These are phyloP conservation scores for Fennellomyces sp. DNA, from an alignment of 371 early-diverging fungal species.

Conservation along the genomic window DNA sequence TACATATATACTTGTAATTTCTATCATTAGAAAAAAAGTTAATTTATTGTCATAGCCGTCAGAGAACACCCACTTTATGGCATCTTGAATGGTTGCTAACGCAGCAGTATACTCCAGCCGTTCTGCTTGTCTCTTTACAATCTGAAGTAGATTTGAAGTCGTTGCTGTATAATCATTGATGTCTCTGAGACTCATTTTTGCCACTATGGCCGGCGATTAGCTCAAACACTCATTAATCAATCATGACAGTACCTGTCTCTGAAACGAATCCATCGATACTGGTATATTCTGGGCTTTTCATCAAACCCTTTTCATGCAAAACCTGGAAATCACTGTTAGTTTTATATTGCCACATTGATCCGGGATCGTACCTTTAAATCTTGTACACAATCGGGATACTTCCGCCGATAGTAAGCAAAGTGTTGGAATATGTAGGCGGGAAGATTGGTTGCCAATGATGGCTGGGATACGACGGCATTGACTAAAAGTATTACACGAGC, in stretches of 20 bases:
- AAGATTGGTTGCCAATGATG: constrained; percentile 46
- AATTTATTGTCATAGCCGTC: too few relatives aligned
- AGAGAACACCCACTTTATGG: constrained; percentile 24
- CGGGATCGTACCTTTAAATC: constrained; percentile 49
- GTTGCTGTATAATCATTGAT: background rate
- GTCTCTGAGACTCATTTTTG: constrained; percentile 1
- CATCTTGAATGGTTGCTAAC: constrained; percentile 26
- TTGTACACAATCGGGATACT: constrained; percentile 70
- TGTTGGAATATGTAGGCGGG: constrained; percentile 76
- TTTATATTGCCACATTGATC: too few relatives aligned
- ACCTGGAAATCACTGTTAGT: too few relatives aligned
- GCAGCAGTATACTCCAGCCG: constrained; percentile 23
- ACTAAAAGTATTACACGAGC: constrained; percentile 71
- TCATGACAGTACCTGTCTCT: background rate
- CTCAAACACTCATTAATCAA: background rate
- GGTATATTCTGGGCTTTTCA: constrained; percentile 2
- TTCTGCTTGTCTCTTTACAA: constrained; percentile 13
- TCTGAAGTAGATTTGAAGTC: background rate
- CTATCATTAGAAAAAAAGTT: background rate
- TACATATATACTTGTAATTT: background rate
- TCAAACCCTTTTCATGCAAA: background rate
- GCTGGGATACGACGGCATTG: constrained; percentile 50
- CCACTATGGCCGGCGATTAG: too few relatives aligned
- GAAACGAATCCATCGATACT: background rate
- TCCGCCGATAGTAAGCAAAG: constrained; percentile 71